Conservation (phyloP, 2,329 filamentous ascomycete species). For the Leptographium radiaticola region DNA sequence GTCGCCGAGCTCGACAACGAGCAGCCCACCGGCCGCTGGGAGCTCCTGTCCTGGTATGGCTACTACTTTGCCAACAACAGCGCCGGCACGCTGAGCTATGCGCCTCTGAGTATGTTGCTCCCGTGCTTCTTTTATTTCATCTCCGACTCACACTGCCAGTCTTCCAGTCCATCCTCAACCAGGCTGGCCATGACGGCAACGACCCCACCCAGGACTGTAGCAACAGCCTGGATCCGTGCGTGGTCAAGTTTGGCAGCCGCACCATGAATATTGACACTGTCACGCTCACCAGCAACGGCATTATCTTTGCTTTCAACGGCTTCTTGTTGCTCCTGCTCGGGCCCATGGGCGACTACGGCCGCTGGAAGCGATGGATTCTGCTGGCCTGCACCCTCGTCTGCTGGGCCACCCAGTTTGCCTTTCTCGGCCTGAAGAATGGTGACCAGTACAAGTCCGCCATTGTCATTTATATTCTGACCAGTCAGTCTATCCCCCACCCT, state of each 20-base stretch:
- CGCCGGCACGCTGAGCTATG: constrained; percentile 1
- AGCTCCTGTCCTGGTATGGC: constrained; percentile 1
- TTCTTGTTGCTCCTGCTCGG: background rate
- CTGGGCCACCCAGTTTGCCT: constrained; percentile 1
- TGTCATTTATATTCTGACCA: background rate
- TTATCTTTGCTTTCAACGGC: constrained; percentile 1
- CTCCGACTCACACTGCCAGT: background rate
- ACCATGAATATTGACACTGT: constrained; percentile 1
- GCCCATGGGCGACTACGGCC: constrained; percentile 1
- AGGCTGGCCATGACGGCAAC: background rate
- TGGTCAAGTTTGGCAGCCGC: background rate
- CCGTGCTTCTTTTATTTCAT: background rate
- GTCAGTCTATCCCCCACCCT: background rate
- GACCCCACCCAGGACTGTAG: constrained; percentile 1
- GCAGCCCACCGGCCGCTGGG: background rate
- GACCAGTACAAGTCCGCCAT: background rate
- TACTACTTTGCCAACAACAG: constrained; percentile 3
- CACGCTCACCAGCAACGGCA: constrained; percentile 1
- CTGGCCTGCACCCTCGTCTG: background rate
- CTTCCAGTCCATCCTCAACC: constrained; percentile 3
- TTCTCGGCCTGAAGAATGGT: background rate
- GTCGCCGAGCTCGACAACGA: background rate
- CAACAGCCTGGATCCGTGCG: constrained; percentile 1
- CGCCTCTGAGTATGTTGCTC: background rate
- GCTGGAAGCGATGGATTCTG: constrained; percentile 2